Conservation (phyloP, 768 basidiomycete genomes). For the Trametes cubensis region DNA sequence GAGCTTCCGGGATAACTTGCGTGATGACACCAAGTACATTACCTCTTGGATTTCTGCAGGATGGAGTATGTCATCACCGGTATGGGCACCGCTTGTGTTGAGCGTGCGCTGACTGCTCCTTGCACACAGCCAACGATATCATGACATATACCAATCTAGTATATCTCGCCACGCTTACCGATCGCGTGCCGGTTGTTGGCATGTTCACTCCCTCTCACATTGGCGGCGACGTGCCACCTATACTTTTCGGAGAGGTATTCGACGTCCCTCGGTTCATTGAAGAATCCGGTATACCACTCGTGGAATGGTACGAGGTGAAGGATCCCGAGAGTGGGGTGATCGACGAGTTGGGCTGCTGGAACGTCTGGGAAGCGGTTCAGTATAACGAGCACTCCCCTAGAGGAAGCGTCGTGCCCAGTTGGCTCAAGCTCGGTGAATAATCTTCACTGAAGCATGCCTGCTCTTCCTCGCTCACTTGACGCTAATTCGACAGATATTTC, state of each 20-base stretch:
- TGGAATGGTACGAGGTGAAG: conserved; percentile 50
- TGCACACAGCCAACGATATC: conserved; percentile 66
- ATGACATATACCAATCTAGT: conserved; percentile 58
- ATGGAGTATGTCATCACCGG: conserved; percentile 50
- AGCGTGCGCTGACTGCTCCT: neutral
- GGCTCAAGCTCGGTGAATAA: conserved; percentile 36
- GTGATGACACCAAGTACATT: conserved; percentile 62
- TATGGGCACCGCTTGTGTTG: neutral
- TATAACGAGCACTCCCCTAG: conserved; percentile 32
- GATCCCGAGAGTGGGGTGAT: conserved; percentile 33
- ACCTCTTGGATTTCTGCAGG: conserved; percentile 79
- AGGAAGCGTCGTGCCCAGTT: conserved; percentile 29
- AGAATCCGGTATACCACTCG: conserved; percentile 39
- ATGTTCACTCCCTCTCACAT: conserved; percentile 46
- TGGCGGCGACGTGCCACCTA: conserved; percentile 36
- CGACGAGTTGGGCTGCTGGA: conserved; percentile 48
- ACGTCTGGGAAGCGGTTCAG: conserved; percentile 42
- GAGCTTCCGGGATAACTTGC: conserved; percentile 68
- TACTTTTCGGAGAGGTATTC: conserved; percentile 46
- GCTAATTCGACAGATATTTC: conserved; percentile 36
- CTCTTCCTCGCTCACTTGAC: neutral
- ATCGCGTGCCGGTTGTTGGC: conserved; percentile 44
- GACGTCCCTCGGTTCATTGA: conserved; percentile 41
- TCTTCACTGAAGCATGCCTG: neutral
- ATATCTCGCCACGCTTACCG: conserved; percentile 43